These are phyloP conservation scores for Choricystis sp. DNA, from an alignment of 139 green algal species.

Conservation along the genomic window DNA sequence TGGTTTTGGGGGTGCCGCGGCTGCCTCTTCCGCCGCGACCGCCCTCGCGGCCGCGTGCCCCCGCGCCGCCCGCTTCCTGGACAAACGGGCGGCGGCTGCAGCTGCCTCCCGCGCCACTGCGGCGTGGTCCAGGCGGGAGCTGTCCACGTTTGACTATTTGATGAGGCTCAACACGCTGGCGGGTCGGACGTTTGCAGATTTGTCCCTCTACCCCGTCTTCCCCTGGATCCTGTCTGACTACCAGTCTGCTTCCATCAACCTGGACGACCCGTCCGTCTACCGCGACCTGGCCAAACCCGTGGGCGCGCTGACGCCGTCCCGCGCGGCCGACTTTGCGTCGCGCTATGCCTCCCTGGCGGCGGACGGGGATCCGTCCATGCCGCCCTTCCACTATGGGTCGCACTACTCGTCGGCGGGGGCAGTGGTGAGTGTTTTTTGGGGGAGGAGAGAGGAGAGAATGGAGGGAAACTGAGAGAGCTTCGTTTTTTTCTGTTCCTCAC, in stretches of 20 bases:
- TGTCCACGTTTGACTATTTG: constrained; percentile 53
- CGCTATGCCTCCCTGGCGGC: constrained; percentile 14
- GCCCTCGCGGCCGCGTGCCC: no score
- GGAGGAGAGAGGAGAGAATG: no score
- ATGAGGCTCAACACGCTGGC: constrained; percentile 53
- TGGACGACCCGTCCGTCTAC: constrained; percentile 47
- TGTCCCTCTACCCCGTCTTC: constrained; percentile 62
- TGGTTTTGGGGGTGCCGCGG: no score
- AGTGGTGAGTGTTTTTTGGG: no score
- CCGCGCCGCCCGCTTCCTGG: no score
- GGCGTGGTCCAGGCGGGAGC: no score
- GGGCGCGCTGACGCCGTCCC: constrained; percentile 61
- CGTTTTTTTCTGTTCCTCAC: no score
- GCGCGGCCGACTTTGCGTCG: constrained; percentile 30
- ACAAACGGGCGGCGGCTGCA: no score
- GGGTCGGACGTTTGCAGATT: constrained; percentile 49
- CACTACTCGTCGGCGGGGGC: constrained; percentile 89
- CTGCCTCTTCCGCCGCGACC: no score
- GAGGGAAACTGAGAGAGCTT: no score
- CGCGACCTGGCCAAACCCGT: constrained; percentile 79
- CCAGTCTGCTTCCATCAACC: constrained; percentile 40
- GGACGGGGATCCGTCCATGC: neutral
- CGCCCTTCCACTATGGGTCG: constrained; percentile 82
- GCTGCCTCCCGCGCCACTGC: no score
- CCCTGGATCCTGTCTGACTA: constrained; percentile 82